Base-by-base conservation (phyloP, 345 rosid genomes). In the Microthlaspi erraticum region DNA sequence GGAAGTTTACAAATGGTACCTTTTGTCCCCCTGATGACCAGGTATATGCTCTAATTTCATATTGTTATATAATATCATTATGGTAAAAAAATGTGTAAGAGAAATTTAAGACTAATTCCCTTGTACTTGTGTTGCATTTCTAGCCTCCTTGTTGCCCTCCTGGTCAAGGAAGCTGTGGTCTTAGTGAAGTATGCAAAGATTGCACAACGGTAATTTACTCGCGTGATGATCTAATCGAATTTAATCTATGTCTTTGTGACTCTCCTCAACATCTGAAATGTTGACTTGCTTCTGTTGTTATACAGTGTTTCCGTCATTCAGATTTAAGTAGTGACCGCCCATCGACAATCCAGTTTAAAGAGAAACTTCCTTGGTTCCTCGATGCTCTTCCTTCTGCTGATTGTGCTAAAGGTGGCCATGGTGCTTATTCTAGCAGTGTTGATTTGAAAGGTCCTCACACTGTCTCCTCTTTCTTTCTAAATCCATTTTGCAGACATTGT, bases 351-450 rank as follows among this genome's bases (percentile, higher is more conserved):
- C 98, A 92, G 63, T 94, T 92, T 52, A 87, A 51, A 84, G 93
- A 88, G 78, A 94, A 92, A 80, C 93, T 94, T 70, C 99, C 99
- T 61, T 92, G 96, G 96, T 94, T 94, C 83, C 98, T 94, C 39
- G 79, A 73, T 56, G 90, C 98, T 43, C 81, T 94, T 75, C 99
- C 99, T 45, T 94, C 99, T 33, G 90, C 92, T 54, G 97, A 90
- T 70, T 94, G 99, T 85, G 90, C 99, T 18, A 94, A 94, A 84
- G 99, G 96, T 45, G 99, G 99, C 60, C 97, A 84, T 79, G 98
- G 99, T 77, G 99, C 99, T 73, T 92, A 94, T 77, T 83, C 92
- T 34, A 83, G 56, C 82, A 92, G 99, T 79, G 92, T 94, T 71
- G 89, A 92, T 71, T 73, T 92, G 76, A 69, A 73, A 83, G 99